A percentile compares a stretch with the other conserved stretches of the same genome.
phyloP scores from a whole-genome alignment of 1,139 yeast species.

The Yamadazyma dushanensis region DNA sequence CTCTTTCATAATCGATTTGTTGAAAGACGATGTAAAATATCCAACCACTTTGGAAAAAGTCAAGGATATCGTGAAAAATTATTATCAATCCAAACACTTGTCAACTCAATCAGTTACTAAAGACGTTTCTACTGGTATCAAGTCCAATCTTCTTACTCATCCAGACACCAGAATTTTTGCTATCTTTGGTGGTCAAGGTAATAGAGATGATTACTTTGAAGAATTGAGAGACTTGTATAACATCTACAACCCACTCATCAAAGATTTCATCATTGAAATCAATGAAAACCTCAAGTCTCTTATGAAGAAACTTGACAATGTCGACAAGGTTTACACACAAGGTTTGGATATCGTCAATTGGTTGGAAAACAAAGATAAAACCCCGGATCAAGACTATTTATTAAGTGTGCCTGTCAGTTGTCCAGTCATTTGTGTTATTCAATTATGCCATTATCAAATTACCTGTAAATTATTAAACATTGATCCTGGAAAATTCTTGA shows the following conservation, averaged over 20 bases:
- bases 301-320: constrained; percentile 71
- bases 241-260: constrained; percentile 71
- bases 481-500: constrained; percentile 86
- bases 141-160: constrained; percentile 51
- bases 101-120: background rate
- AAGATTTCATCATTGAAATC: constrained; percentile 68
- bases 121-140: constrained; percentile 46
- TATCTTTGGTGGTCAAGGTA: constrained; percentile 98
- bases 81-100: constrained; percentile 41
- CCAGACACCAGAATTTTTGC: constrained; percentile 66
- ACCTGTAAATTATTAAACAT: constrained; percentile 83
- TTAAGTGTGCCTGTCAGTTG: constrained; percentile 92
- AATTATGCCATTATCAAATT: constrained; percentile 87
- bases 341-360: constrained; percentile 87
- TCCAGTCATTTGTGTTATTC: constrained; percentile 94
- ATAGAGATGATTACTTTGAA: constrained; percentile 95
- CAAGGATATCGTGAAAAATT: constrained; percentile 72
- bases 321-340: constrained; percentile 87
- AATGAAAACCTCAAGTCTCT: constrained; percentile 68
- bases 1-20: constrained; percentile 75
- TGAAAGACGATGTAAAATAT: constrained; percentile 46
- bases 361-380: constrained; percentile 80
- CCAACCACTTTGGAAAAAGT: constrained; percentile 73
- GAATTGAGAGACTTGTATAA: constrained; percentile 86
- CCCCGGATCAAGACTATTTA: constrained; percentile 88